Evolutionary conservation across 345 rosid species (phyloP).

Genomic region (Lumnitzera littorea): DNA sequence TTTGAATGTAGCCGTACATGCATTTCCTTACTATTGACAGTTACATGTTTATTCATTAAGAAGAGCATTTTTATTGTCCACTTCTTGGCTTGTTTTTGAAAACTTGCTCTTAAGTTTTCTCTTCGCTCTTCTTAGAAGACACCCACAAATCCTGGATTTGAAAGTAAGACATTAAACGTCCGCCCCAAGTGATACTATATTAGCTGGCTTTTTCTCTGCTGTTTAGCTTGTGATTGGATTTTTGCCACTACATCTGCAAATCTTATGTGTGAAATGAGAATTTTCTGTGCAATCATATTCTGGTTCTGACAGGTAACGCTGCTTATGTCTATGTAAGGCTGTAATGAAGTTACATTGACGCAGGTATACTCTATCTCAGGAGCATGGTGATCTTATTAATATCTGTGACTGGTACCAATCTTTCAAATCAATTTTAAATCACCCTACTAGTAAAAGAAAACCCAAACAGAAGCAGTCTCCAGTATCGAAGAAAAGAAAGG

Average conservation of each 20-base stretch:
- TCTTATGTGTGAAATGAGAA: no score
- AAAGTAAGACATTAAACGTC: no score
- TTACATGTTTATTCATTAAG: no score
- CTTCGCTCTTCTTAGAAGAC: no score
- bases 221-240: no score
- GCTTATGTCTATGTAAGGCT: conserved; percentile 1
- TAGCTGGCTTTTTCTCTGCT: no score
- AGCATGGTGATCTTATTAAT: conserved; percentile 84
- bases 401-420: conserved; percentile 93
- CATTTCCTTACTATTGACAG: not conserved
- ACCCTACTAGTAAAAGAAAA: conserved; percentile 36
- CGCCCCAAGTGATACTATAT: no score
- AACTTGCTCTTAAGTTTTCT: no score
- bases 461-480: conserved; percentile 46
- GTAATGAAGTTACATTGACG: conserved; percentile 2
- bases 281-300: not conserved
- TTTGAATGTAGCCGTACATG: not conserved
- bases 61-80: no score
- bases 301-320: not conserved
- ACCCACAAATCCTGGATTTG: no score
- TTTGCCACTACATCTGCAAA: no score
- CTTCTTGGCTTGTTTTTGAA: no score
- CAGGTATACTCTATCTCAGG: conserved; percentile 79
- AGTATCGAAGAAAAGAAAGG: conserved; percentile 54
- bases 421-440: conserved; percentile 49